phyloP scores from a whole-genome alignment of 2,329 filamentous ascomycete genomes.

The Ascocoryne sarcoides region DNA sequence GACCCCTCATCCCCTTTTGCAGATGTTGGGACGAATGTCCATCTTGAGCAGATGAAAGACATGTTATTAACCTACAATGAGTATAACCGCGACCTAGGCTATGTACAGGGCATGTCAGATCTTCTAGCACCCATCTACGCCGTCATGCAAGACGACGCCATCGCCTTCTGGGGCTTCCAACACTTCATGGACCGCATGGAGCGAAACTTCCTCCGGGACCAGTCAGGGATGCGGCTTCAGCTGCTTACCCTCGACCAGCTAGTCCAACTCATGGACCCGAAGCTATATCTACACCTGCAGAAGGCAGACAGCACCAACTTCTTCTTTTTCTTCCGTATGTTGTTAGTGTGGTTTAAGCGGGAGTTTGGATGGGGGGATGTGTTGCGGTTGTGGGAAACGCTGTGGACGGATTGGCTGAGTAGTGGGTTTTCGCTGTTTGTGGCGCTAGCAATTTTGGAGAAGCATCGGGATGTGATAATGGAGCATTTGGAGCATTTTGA shows the following conservation, averaged over 20 bases:
- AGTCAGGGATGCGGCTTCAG: conserved; percentile 92
- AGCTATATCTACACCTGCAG: conserved; percentile 83
- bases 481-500: conserved; percentile 89
- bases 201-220: conserved; percentile 88
- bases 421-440: conserved; percentile 93
- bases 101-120: conserved; percentile 98
- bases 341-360: conserved; percentile 97
- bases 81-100: conserved; percentile 89
- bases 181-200: conserved; percentile 98
- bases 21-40: conserved; percentile 87
- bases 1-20: conserved; percentile 94
- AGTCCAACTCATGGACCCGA: conserved; percentile 92
- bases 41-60: conserved; percentile 98
- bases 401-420: conserved; percentile 89
- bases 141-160: conserved; percentile 91
- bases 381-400: conserved; percentile 77
- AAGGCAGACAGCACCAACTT: conserved; percentile 94
- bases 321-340: conserved; percentile 99
- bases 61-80: conserved; percentile 99
- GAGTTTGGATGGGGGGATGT: conserved; percentile 90
- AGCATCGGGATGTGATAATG: conserved; percentile 95
- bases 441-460: conserved; percentile 87
- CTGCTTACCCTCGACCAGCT: conserved; percentile 87
- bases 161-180: conserved; percentile 95
- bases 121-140: conserved; percentile 93